Evolutionary conservation across 2,329 filamentous ascomycete genomes (phyloP), one percentile per base, ranked within the genome.

Genomic region (Cladorrhinum sp.): DNA sequence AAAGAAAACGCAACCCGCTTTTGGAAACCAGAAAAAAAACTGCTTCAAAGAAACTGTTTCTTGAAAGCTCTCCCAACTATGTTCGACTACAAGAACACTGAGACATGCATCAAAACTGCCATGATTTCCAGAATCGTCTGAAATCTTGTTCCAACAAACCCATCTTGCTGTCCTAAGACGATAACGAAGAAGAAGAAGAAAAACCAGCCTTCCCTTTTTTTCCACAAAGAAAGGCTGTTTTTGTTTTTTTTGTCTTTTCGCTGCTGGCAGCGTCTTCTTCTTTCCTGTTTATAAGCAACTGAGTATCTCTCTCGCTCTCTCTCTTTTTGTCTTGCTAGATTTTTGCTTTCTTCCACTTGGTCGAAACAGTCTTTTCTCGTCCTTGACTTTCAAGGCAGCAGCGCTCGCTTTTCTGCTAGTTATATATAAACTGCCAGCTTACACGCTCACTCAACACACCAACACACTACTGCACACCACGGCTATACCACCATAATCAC

Each of bases 211-310:
- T 27, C 36, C 23, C 50, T 20, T 22, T 7, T 12, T 20, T 53
- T 18, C 20, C 13, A 16, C 29, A 55, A 41, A n/a, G 27, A 55
- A 25, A 20, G 12, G n/a, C 10, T n/a, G 22, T 22, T 22, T 48
- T 59, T 59, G 54, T 45, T 52, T 41, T 22, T 54, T 32, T 13
- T 56, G 20, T 55, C 54, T 61, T 59, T 49, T 61, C 27, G 58
- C 56, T 62, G 60, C 59, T 60, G 55, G 57, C 58, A 54, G 52
- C 60, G 55, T 29, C 55, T 60, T 50, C n/a, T 10, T 36, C 23
- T 25, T 18, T 6, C 22, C 52, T 10, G n/a, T 45, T 45, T 49
- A 45, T 48, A 55, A 62, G 55, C n/a, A n/a, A n/a, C n/a, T n/a
- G n/a, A n/a, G n/a, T n/a, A n/a, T n/a, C n/a, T n/a, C n/a, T 54